Conservation (phyloP, 1,284 basidiomycete genomes). For the Grifola frondosa region DNA sequence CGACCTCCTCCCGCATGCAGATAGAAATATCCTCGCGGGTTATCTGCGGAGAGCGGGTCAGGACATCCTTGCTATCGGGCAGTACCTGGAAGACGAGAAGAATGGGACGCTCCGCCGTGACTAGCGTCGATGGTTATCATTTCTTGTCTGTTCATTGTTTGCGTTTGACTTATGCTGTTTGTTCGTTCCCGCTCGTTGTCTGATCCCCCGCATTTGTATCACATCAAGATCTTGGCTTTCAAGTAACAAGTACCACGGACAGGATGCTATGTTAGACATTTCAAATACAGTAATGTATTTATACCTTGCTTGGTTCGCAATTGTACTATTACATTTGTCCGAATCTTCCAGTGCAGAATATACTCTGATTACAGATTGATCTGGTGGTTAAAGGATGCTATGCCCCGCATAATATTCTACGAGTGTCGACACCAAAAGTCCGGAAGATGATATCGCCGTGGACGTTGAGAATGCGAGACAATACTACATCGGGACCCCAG, state of each 20-base stretch:
- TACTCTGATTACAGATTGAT: no score
- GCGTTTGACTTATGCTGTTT: conserved; percentile 1
- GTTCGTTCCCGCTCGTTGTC: background rate
- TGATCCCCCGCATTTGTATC: background rate
- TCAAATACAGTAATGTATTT: conserved; percentile 23
- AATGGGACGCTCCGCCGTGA: conserved; percentile 58
- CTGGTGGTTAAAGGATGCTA: no score
- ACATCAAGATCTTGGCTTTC: no score
- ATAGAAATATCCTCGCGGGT: conserved; percentile 63
- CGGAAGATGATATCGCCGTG: background rate
- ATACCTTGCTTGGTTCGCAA: conserved; percentile 18
- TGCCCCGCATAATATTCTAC: no score
- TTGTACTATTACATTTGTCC: conserved; percentile 20
- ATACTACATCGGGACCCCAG: conserved; percentile 19
- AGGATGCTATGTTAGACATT: background rate
- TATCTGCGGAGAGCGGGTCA: conserved; percentile 76
- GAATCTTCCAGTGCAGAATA: no score
- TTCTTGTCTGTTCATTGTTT: background rate
- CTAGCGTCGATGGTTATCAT: conserved; percentile 11
- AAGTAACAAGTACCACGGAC: no score
- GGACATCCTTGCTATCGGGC: conserved; percentile 81
- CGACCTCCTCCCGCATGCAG: conserved; percentile 76
- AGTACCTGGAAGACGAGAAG: conserved; percentile 86
- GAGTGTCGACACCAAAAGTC: no score
- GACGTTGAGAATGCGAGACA: no score